phyloP scores from a whole-genome alignment of 176 grass and related monocot genomes.

The Poa pratensis region DNA sequence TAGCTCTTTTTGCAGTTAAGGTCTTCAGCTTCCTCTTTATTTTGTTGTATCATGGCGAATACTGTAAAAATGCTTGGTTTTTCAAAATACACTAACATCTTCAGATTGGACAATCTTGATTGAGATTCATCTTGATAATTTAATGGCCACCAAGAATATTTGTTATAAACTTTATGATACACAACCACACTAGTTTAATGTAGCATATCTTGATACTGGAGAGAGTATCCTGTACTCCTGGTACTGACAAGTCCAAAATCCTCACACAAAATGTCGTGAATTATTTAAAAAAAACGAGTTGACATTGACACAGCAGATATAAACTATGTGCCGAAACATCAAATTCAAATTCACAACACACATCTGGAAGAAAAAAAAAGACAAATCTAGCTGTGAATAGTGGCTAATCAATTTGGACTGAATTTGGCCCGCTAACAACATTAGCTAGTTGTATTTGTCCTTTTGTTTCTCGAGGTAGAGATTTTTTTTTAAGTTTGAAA shows the following conservation, averaged over 20 bases:
- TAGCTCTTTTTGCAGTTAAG: slow-evolving; percentile 18
- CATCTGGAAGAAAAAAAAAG: not conserved
- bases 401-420: not conserved
- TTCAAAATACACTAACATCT: slow-evolving; percentile 47
- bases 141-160: slow-evolving; percentile 11
- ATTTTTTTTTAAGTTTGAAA: not conserved
- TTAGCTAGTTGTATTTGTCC: not conserved
- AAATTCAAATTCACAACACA: not conserved
- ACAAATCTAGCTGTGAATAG: not conserved
- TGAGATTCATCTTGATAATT: slow-evolving; percentile 45
- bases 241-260: not conserved
- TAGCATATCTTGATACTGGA: not conserved
- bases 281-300: not conserved
- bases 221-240: not conserved
- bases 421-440: not conserved
- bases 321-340: not conserved
- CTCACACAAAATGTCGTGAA: not conserved
- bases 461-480: not conserved
- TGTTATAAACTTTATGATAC: slow-evolving; percentile 10
- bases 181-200: not conserved
- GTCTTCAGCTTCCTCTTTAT: not conserved
- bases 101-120: slow-evolving; percentile 46
- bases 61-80: slow-evolving; percentile 46
- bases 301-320: not conserved
- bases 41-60: not conserved